phyloP scores from a whole-genome alignment of 768 basidiomycete genomes.

The Trametes cubensis region DNA sequence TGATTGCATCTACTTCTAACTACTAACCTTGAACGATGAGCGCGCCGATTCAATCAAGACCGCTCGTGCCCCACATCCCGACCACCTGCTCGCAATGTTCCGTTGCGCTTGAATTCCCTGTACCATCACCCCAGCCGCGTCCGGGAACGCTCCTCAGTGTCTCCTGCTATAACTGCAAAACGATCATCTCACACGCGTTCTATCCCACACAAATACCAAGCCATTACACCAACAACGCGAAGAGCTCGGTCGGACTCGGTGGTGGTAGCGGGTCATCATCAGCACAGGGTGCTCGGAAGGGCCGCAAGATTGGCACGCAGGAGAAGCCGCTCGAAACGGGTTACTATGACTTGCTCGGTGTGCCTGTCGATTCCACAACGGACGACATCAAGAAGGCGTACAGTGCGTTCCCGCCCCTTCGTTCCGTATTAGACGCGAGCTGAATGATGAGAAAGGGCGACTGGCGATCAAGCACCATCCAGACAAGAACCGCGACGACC shows the following conservation, averaged over 20 bases:
- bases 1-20: neutral
- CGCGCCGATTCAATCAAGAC: slow-evolving; percentile 62
- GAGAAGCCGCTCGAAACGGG: slow-evolving; percentile 85
- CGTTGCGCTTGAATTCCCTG: slow-evolving; percentile 63
- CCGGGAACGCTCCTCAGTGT: slow-evolving; percentile 62
- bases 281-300: slow-evolving; percentile 42
- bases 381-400: slow-evolving; percentile 94
- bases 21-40: slow-evolving; percentile 1
- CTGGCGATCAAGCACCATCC: slow-evolving; percentile 91
- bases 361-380: slow-evolving; percentile 70
- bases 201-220: slow-evolving; percentile 62
- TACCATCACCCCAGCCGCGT: slow-evolving; percentile 60
- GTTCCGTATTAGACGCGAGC: neutral
- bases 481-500: slow-evolving; percentile 91
- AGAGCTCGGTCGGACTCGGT: slow-evolving; percentile 3
- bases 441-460: slow-evolving; percentile 49
- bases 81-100: slow-evolving; percentile 64
- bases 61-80: slow-evolving; percentile 64
- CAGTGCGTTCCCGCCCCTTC: slow-evolving; percentile 46
- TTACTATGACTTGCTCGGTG: slow-evolving; percentile 88
- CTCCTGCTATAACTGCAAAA: slow-evolving; percentile 70
- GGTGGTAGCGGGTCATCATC: slow-evolving; percentile 19
- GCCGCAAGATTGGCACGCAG: slow-evolving; percentile 86
- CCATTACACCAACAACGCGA: slow-evolving; percentile 17
- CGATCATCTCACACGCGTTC: slow-evolving; percentile 63